Evolutionary conservation across 73 alveolate species (phyloP).

Genomic region (Paramecium sonneborni): DNA sequence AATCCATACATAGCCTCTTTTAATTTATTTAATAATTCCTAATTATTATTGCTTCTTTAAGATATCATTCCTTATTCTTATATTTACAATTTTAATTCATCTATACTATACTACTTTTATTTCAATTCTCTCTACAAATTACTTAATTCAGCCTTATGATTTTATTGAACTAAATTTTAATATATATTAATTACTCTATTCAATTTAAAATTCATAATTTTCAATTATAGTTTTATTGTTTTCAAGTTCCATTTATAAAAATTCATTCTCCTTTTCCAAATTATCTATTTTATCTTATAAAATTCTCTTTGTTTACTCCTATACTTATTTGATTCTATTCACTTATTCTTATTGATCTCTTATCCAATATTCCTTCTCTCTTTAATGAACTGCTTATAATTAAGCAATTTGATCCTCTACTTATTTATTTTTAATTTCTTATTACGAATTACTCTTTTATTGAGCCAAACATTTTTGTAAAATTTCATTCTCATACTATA

Average conservation of each 20-base stretch:
- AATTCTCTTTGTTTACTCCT: background rate
- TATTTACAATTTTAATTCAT: conserved; percentile 5
- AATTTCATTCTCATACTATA: conserved; percentile 40
- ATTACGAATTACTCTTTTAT: background rate
- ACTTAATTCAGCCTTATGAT: background rate
- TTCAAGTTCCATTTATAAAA: conserved; percentile 4
- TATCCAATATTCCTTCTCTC: conserved; percentile 46
- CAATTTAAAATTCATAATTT: conserved; percentile 27
- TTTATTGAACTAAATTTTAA: background rate
- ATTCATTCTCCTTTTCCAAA: conserved; percentile 4
- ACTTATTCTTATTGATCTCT: conserved; percentile 41
- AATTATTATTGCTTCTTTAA: background rate
- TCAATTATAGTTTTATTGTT: conserved; percentile 24
- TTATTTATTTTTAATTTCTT: background rate
- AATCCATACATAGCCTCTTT: background rate
- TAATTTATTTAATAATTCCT: background rate
- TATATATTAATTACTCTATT: background rate
- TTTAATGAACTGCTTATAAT: background rate
- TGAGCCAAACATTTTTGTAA: background rate
- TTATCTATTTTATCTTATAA: background rate
- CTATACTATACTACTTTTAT: background rate
- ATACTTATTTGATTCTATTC: background rate
- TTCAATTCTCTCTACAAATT: conserved; percentile 10
- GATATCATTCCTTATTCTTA: background rate
- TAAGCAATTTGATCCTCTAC: conserved; percentile 7